Percentiles rank a stretch among this genome's conserved stretches.
phyloP scores from a whole-genome alignment of 495 filamentous ascomycete genomes.

The Aspergillus ellipticus region DNA sequence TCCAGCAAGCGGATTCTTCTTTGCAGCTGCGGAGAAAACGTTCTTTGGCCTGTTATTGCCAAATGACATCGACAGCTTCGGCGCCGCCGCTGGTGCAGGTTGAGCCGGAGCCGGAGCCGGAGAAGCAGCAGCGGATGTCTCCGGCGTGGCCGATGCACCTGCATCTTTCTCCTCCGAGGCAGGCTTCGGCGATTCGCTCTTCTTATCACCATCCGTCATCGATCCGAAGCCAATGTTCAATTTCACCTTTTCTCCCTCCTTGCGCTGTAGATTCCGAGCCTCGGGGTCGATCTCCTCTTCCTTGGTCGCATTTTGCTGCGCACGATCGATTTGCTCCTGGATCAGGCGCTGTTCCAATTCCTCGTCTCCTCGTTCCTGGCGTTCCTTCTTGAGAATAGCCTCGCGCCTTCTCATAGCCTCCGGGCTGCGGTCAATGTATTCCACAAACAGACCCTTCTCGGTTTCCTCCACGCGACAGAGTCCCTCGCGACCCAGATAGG shows the following conservation, averaged over 20 bases:
- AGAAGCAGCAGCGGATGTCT: conserved; percentile 18
- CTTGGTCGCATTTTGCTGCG: conserved; percentile 47
- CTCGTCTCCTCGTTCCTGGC: conserved; percentile 84
- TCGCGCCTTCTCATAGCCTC: conserved; percentile 78
- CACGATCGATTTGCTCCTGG: conserved; percentile 72
- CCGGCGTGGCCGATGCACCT: conserved; percentile 15
- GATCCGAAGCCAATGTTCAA: conserved; percentile 60
- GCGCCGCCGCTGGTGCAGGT: conserved; percentile 24
- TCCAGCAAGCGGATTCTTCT: conserved; percentile 61
- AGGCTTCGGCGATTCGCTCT: conserved; percentile 24
- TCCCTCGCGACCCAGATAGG: conserved; percentile 76
- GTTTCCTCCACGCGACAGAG: conserved; percentile 84
- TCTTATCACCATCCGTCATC: conserved; percentile 29
- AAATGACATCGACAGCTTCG: conserved; percentile 58
- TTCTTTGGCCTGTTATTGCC: conserved; percentile 63
- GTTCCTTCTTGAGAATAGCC: conserved; percentile 75
- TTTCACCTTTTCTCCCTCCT: conserved; percentile 81
- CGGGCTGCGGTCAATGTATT: conserved; percentile 87
- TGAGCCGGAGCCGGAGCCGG: conserved; percentile 16
- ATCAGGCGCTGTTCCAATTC: conserved; percentile 79
- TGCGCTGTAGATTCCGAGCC: conserved; percentile 55
- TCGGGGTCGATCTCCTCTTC: conserved; percentile 40
- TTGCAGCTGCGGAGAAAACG: conserved; percentile 64
- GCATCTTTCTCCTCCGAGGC: conserved; percentile 15
- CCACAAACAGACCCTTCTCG: conserved; percentile 78